Evolutionary conservation across 2,329 filamentous ascomycete genomes (phyloP).

Genomic region (Ceratocystis papillata): DNA sequence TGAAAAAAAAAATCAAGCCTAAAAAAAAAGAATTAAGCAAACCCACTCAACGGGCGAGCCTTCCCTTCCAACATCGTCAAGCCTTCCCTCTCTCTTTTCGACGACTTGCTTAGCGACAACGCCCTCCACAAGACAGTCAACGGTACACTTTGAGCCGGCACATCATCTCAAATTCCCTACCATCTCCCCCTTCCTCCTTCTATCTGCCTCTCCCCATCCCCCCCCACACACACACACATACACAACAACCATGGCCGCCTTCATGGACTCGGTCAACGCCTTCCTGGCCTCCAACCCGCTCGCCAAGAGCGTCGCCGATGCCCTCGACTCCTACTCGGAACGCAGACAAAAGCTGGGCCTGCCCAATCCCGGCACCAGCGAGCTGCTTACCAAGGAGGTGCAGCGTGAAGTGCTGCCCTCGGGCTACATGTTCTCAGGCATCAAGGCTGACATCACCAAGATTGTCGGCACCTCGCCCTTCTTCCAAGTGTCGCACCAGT

Average conservation of each 20-base stretch:
- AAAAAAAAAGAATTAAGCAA: no score
- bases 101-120: no score
- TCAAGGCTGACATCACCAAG: slow-evolving; percentile 94
- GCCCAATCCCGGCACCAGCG: slow-evolving; percentile 83
- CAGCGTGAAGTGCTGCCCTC: slow-evolving; percentile 92
- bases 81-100: no score
- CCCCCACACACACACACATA: slow-evolving; percentile 3
- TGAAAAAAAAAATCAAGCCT: no score
- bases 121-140: no score
- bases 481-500: slow-evolving; percentile 95
- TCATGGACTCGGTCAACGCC: slow-evolving; percentile 43
- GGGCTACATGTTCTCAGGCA: slow-evolving; percentile 92
- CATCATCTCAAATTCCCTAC: no score
- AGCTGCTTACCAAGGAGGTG: slow-evolving; percentile 81
- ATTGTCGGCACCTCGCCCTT: slow-evolving; percentile 85
- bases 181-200: no score
- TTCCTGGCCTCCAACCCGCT: slow-evolving; percentile 67
- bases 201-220: no score
- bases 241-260: slow-evolving; percentile 39
- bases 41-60: no score
- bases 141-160: no score
- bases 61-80: no score
- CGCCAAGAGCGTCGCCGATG: slow-evolving; percentile 58
- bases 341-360: slow-evolving; percentile 80
- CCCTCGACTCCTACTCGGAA: slow-evolving; percentile 70